Conservation (phyloP, 2,329 filamentous ascomycete species). For the Xylariaceae sp. region DNA sequence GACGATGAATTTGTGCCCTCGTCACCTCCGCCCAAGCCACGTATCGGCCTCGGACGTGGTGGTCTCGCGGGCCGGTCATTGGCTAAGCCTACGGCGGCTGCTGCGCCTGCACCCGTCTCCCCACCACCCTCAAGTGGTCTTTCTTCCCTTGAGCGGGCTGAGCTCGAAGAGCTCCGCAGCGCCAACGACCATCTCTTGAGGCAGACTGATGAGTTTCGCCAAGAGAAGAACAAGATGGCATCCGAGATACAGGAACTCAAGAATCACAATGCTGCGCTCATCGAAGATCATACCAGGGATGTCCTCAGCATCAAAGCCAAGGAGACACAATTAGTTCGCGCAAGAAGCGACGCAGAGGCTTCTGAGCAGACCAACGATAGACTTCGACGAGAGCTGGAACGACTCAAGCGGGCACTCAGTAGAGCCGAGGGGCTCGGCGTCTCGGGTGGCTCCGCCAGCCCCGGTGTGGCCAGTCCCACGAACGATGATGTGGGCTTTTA, state of each 20-base stretch:
- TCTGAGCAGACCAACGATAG: slow-evolving; percentile 83
- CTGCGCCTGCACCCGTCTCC: slow-evolving; percentile 47
- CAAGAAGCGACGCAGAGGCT: slow-evolving; percentile 82
- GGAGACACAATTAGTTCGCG: slow-evolving; percentile 92
- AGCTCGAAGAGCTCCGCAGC: slow-evolving; percentile 81
- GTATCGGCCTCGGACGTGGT: slow-evolving; percentile 67
- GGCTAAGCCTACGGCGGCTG: slow-evolving; percentile 62
- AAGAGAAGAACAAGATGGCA: slow-evolving; percentile 74
- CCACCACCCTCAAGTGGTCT: slow-evolving; percentile 63
- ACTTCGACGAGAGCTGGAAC: slow-evolving; percentile 81
- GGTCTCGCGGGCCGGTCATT: slow-evolving; percentile 84
- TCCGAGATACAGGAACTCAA: slow-evolving; percentile 92
- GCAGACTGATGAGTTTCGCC: slow-evolving; percentile 74
- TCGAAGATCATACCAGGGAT: slow-evolving; percentile 94
- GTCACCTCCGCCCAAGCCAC: slow-evolving; percentile 55
- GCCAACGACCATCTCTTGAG: slow-evolving; percentile 76
- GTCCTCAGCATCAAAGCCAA: slow-evolving; percentile 97
- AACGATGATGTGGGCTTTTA: slow-evolving; percentile 59
- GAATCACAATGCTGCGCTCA: slow-evolving; percentile 93
- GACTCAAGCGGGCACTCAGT: slow-evolving; percentile 81
- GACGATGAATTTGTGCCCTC: slow-evolving; percentile 50
- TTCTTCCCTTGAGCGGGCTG: slow-evolving; percentile 78
- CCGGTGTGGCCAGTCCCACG: slow-evolving; percentile 47
- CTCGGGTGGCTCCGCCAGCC: slow-evolving; percentile 37
- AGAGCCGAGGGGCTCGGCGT: slow-evolving; percentile 51